Conservation (phyloP, 192 early-diverging fungal species). For the Funneliformis geosporum region DNA sequence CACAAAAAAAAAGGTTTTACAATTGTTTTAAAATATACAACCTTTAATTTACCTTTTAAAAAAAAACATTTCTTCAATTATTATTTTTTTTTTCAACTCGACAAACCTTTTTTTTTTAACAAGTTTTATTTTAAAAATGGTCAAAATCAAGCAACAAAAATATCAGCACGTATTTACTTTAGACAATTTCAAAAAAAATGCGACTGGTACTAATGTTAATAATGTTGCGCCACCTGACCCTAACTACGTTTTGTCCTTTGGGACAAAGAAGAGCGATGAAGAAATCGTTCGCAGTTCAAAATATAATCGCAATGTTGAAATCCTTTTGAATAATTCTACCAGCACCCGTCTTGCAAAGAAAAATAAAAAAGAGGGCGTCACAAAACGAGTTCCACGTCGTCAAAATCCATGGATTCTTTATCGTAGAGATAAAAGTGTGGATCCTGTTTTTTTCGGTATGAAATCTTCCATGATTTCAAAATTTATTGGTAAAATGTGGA, state of each 20-base stretch:
- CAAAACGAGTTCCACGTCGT: not conserved
- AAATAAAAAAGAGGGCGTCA: not conserved
- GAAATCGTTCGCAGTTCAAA: not conserved
- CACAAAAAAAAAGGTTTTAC: too few species aligned
- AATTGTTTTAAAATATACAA: too few species aligned
- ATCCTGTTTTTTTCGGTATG: not conserved
- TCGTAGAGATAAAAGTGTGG: not conserved
- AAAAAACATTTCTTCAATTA: too few species aligned
- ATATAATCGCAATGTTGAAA: not conserved
- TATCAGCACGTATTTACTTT: too few species aligned
- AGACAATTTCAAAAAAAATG: too few species aligned
- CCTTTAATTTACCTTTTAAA: too few species aligned
- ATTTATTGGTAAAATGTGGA: not conserved
- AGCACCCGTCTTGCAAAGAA: not conserved
- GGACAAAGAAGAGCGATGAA: not conserved
- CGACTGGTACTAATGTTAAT: too few species aligned
- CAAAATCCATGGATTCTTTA: not conserved
- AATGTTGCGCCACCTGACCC: not conserved
- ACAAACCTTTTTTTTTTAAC: too few species aligned
- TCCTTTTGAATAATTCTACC: not conserved
- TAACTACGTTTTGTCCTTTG: not conserved
- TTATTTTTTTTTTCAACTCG: too few species aligned
- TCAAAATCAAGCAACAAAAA: too few species aligned
- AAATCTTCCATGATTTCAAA: not conserved
- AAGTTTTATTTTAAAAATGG: too few species aligned